Conservation (phyloP, 2,329 filamentous ascomycete genomes). For the Cercospora canescens region DNA sequence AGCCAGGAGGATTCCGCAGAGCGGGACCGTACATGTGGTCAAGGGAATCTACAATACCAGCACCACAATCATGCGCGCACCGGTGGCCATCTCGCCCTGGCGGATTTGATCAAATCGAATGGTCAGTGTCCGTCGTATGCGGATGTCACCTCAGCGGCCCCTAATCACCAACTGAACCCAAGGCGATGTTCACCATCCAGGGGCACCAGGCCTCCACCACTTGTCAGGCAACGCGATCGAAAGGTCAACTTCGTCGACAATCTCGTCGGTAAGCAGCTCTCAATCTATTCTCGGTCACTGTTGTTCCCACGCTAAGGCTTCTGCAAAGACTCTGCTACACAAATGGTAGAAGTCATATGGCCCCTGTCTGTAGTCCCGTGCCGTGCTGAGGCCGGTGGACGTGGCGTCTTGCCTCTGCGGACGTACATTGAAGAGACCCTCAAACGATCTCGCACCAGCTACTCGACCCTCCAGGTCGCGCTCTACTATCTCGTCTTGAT, state of each 20-base stretch:
- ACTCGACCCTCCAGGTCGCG: constrained; percentile 94
- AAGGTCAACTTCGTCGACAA: constrained; percentile 95
- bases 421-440: constrained; percentile 98
- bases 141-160: constrained; percentile 51
- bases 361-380: constrained; percentile 80
- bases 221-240: constrained; percentile 85
- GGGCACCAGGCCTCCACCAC: constrained; percentile 66
- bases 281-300: constrained; percentile 10
- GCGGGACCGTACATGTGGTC: constrained; percentile 25
- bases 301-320: constrained; percentile 37
- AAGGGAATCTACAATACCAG: constrained; percentile 22
- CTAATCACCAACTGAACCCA: constrained; percentile 62
- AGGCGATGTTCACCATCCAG: constrained; percentile 57
- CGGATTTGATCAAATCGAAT: constrained; percentile 15
- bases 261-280: constrained; percentile 80
- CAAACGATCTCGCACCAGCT: constrained; percentile 90
- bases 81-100: constrained; percentile 9
- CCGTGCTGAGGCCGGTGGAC: constrained; percentile 68
- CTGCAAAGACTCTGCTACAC: constrained; percentile 83
- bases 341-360: constrained; percentile 98
- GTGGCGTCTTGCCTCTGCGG: constrained; percentile 81
- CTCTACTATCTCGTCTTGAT: constrained; percentile 95
- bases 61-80: constrained; percentile 12
- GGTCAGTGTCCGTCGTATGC: constrained; percentile 32
- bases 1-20: constrained; percentile 34